A percentile compares a stretch with the other conserved stretches of the same genome.
These are phyloP conservation scores for Gymnopus androsaceus DNA, from an alignment of 1,284 basidiomycete species.

Conservation along the genomic window DNA sequence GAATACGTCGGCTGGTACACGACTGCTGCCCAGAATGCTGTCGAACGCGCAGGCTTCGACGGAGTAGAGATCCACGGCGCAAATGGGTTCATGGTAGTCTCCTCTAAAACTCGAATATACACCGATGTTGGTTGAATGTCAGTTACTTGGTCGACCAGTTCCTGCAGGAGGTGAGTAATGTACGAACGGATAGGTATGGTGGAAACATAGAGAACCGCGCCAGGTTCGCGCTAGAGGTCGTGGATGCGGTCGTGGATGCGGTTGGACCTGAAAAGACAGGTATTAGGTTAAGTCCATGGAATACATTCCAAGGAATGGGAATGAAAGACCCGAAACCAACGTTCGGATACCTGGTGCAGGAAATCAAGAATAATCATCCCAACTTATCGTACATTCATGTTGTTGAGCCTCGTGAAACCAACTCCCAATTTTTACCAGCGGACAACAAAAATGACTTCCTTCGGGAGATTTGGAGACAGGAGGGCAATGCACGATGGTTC, in stretches of 20 bases:
- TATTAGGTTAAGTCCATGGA: constrained; percentile 58
- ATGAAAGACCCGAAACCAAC: constrained; percentile 50
- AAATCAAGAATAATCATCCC: constrained; percentile 38
- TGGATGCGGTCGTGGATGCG: constrained; percentile 35
- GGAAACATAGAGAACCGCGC: constrained; percentile 48
- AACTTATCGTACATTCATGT: constrained; percentile 60
- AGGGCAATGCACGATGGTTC: constrained; percentile 35
- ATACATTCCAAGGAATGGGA: constrained; percentile 42
- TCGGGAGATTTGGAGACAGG: constrained; percentile 33
- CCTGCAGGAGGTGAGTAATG: constrained; percentile 38
- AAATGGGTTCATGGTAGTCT: constrained; percentile 28
- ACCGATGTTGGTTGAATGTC: too few relatives aligned
- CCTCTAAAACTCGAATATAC: too few relatives aligned
- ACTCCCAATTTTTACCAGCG: constrained; percentile 17
- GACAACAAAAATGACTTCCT: too few relatives aligned
- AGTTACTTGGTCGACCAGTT: constrained; percentile 41
- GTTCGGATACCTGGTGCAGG: constrained; percentile 38
- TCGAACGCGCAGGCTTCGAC: constrained; percentile 43
- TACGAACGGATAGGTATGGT: constrained; percentile 52
- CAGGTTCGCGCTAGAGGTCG: constrained; percentile 43
- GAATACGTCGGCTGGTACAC: constrained; percentile 35
- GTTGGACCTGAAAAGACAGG: constrained; percentile 40
- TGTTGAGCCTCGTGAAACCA: constrained; percentile 45
- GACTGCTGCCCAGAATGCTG: constrained; percentile 38
- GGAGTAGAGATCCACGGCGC: constrained; percentile 39